A percentile compares a stretch with the other conserved stretches of the same genome.
These are phyloP conservation scores for Linnemannia zychae DNA, from an alignment of 192 early-diverging fungal species.

Conservation along the genomic window DNA sequence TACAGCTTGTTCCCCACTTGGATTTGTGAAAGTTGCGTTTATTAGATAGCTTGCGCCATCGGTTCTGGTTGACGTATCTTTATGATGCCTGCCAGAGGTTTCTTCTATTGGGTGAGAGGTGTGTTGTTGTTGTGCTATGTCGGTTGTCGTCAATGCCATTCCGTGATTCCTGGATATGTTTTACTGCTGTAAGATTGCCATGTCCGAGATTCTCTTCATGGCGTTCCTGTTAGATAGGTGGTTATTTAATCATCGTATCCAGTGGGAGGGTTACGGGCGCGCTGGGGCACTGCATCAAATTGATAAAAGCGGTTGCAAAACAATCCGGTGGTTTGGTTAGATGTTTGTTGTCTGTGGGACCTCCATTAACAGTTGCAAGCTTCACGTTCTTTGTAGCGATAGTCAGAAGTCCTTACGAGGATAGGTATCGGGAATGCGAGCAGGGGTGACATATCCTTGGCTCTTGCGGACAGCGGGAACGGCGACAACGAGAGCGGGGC, in stretches of 20 bases:
- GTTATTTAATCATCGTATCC: conserved; percentile 53
- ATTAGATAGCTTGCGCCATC: background rate
- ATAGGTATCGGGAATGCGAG: conserved; percentile 48
- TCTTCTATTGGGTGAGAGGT: conserved; percentile 12
- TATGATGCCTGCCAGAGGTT: background rate
- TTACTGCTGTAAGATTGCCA: background rate
- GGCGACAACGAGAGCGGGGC: conserved; percentile 42
- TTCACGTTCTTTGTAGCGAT: background rate
- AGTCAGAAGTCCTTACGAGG: conserved; percentile 24
- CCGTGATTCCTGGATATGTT: background rate
- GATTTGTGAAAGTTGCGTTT: background rate
- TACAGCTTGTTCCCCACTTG: background rate
- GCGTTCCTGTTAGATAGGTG: background rate
- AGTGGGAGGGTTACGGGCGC: conserved; percentile 52
- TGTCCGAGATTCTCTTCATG: background rate
- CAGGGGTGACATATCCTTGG: conserved; percentile 43
- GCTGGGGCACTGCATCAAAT: conserved; percentile 35
- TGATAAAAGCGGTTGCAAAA: background rate
- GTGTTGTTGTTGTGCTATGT: background rate
- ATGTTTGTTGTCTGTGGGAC: background rate
- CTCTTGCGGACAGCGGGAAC: conserved; percentile 48
- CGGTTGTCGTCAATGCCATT: background rate
- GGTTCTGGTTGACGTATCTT: background rate
- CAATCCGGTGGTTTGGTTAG: background rate
- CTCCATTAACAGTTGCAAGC: background rate